Percentiles rank a stretch among this genome's conserved stretches.
phyloP scores from a whole-genome alignment of 2,329 filamentous ascomycete species.

The Alternaria consortialis region DNA sequence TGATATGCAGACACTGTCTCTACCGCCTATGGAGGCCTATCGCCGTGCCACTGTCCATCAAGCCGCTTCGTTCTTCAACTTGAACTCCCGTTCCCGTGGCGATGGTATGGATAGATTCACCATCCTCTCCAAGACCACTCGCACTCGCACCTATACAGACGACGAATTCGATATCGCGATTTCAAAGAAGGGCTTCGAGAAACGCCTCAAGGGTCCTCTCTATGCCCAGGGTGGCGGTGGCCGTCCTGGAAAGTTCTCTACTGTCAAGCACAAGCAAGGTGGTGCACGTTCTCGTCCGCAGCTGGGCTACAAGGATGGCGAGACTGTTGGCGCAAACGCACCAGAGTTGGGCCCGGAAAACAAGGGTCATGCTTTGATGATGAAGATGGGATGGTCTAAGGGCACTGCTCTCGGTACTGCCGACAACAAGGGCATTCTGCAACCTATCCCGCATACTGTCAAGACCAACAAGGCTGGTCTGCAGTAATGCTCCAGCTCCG shows the following conservation, averaged over 20 bases:
- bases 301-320: constrained; percentile 76
- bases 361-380: constrained; percentile 84
- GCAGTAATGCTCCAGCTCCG: constrained; percentile 20
- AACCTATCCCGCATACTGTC: constrained; percentile 85
- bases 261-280: constrained; percentile 20
- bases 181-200: constrained; percentile 58
- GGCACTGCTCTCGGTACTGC: constrained; percentile 83
- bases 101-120: constrained; percentile 77
- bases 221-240: constrained; percentile 18
- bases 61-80: constrained; percentile 74
- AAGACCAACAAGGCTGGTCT: constrained; percentile 87
- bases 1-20: constrained; percentile 69
- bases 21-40: constrained; percentile 85
- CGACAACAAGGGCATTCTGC: constrained; percentile 87
- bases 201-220: constrained; percentile 46
- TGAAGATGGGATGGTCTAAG: constrained; percentile 96
- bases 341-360: constrained; percentile 85
- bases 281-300: constrained; percentile 26
- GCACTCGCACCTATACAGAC: constrained; percentile 70
- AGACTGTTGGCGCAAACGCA: constrained; percentile 84
- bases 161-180: constrained; percentile 59
- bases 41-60: constrained; percentile 83
- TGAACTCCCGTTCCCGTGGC: constrained; percentile 87
- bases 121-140: constrained; percentile 75
- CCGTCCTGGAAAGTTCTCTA: constrained; percentile 20